These are phyloP conservation scores for Apophysomyces variabilis DNA, from an alignment of 371 early-diverging fungal genomes.

Conservation along the genomic window DNA sequence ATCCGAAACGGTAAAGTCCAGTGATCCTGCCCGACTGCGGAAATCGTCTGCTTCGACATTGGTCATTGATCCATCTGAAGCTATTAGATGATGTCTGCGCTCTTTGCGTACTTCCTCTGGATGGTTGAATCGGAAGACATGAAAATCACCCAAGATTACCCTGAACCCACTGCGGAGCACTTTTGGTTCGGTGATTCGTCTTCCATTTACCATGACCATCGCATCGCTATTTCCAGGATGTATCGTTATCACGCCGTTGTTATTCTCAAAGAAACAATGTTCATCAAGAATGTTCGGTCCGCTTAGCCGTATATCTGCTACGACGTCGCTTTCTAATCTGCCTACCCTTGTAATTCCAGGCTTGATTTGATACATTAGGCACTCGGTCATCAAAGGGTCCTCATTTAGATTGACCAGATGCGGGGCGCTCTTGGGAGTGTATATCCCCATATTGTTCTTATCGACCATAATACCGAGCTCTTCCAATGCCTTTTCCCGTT, in stretches of 20 bases:
- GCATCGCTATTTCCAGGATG: conserved; percentile 56
- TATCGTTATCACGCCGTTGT: conserved; percentile 57
- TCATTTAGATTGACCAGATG: conserved; percentile 89
- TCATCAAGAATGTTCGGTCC: conserved; percentile 68
- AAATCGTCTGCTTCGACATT: conserved; percentile 8
- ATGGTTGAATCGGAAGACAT: conserved; percentile 84
- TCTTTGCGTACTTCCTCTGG: conserved; percentile 82
- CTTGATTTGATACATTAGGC: conserved; percentile 83
- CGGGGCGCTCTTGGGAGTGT: conserved; percentile 79
- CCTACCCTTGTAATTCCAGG: conserved; percentile 79
- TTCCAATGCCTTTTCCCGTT: conserved; percentile 75
- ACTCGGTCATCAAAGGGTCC: conserved; percentile 88
- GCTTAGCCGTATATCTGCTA: conserved; percentile 73
- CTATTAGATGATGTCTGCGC: conserved; percentile 36
- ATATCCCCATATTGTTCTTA: conserved; percentile 74
- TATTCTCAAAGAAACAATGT: conserved; percentile 82
- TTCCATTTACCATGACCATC: conserved; percentile 77
- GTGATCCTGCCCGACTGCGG: conserved; percentile 21
- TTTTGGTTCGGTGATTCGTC: conserved; percentile 58
- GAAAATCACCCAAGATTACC: conserved; percentile 79
- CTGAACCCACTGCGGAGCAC: conserved; percentile 74
- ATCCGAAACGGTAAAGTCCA: neutral
- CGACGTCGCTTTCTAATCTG: conserved; percentile 39
- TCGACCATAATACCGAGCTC: conserved; percentile 85
- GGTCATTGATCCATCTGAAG: neutral